Evolutionary conservation across 768 basidiomycete genomes (phyloP), one percentile per base, ranked within the genome.

Genomic region (Cystobasidium tubakii): DNA sequence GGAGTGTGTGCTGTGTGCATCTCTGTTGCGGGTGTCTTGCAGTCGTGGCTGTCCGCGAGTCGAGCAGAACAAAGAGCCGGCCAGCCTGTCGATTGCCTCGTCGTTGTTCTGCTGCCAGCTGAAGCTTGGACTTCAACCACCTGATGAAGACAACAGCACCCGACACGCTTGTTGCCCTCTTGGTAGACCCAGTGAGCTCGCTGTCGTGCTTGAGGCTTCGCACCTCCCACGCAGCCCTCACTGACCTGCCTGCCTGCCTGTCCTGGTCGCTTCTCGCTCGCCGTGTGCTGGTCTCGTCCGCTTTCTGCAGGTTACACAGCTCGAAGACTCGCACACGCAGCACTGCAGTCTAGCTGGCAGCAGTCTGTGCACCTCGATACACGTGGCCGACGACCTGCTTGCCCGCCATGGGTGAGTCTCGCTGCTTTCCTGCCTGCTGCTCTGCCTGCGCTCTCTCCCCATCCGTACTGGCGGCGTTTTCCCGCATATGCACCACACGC

Each of bases 231-330:
- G n/a, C n/a, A n/a, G n/a, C n/a, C n/a, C n/a, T n/a, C n/a, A n/a
- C n/a, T n/a, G n/a, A n/a, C n/a, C n/a, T 21, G 46, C 12, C 12
- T 12, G 15, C 12, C 21, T 9, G 21, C 12, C 46, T 19, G 12
- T n/a, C 15, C 46, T 50, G 7, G 46, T 50, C 46, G 21, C 46
- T 50, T 50, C 46, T 50, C 46, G 46, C n/a, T n/a, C 46, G 46
- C 46, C n/a, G 46, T 50, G 46, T 50, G 46, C 46, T 50, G 46
- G 10, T 50, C 15, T 50, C 46, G 46, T 19, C 46, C 46, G 7
- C 46, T 50, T 50, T 50, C 46, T 50, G 46, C 46, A 50, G 46
- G n/a, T 50, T 50, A 50, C 46, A 50, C 46, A 50, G 46, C 46
- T 50, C 46, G 46, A 15, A 15, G 46, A 50, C 15, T 19, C 7